phyloP scores from a whole-genome alignment of 2,329 filamentous ascomycete genomes.

The Apiospora malaysiana region DNA sequence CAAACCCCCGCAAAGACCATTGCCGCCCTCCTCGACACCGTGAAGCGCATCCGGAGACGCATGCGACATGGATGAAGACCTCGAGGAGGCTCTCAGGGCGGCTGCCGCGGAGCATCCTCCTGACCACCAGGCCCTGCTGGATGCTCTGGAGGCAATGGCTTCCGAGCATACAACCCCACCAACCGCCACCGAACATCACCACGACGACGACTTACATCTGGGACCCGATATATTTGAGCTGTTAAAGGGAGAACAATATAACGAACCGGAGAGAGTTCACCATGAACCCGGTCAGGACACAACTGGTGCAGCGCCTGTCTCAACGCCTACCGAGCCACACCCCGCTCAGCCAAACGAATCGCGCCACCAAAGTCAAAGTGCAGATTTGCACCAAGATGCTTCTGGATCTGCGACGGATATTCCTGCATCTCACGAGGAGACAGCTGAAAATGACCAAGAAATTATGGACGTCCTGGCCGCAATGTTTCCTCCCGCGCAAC shows the following conservation, averaged over 20 bases:
- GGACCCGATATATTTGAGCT: constrained; percentile 1
- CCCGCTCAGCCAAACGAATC: not conserved
- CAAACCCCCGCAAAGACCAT: constrained; percentile 19
- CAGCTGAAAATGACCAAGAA: not conserved
- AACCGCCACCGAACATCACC: not conserved
- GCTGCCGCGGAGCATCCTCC: constrained; percentile 8
- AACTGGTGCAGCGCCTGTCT: not conserved
- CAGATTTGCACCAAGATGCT: not conserved
- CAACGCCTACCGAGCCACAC: not conserved
- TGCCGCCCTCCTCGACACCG: constrained; percentile 14
- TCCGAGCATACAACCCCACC: not conserved
- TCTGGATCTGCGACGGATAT: constrained; percentile 22
- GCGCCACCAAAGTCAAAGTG: not conserved
- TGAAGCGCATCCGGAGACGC: constrained; percentile 11
- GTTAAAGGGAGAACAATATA: not conserved
- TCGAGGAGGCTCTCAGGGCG: constrained; percentile 19
- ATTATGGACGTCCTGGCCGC: not conserved
- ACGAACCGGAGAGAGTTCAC: not conserved
- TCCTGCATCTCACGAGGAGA: not conserved
- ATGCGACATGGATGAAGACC: constrained; percentile 26
- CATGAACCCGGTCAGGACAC: not conserved
- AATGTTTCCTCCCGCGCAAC: not conserved
- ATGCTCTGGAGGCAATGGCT: constrained; percentile 6
- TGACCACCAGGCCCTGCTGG: not conserved
- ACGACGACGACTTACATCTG: not conserved